Evolutionary conservation across 768 basidiomycete species (phyloP).

Genomic region (Cystofilobasidium ferigula): DNA sequence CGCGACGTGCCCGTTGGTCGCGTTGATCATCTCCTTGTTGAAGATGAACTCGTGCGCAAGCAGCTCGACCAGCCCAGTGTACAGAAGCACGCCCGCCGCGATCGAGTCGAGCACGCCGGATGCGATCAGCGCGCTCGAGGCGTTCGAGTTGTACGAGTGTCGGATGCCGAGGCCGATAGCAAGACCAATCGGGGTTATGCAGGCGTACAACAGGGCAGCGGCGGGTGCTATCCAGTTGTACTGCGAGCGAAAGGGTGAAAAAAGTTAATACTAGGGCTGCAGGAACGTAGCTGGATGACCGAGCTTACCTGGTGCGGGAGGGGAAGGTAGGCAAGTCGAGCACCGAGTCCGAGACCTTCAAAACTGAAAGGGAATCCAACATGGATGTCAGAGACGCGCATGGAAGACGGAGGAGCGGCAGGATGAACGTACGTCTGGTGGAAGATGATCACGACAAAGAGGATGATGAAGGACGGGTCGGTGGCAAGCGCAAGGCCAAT

Average conservation of each 20-base stretch:
- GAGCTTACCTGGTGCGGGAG: too few species aligned
- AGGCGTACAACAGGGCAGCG: constrained; percentile 56
- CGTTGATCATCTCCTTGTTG: constrained; percentile 58
- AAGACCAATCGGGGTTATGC: constrained; percentile 79
- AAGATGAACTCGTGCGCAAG: constrained; percentile 93
- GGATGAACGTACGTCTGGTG: constrained; percentile 49
- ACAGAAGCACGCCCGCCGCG: constrained; percentile 54
- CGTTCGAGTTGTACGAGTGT: constrained; percentile 14
- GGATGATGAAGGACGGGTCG: constrained; percentile 45
- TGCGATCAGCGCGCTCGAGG: constrained; percentile 45
- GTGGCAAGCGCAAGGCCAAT: constrained; percentile 72
- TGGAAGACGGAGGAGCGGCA: constrained; percentile 26
- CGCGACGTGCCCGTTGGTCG: constrained; percentile 51
- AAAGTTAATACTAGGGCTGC: too few species aligned
- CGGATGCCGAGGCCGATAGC: constrained; percentile 69
- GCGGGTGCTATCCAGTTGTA: constrained; percentile 45
- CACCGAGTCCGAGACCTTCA: constrained; percentile 85
- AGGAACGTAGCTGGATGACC: too few species aligned
- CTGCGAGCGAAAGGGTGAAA: too few species aligned
- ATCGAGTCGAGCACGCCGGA: constrained; percentile 74
- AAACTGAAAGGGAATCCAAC: constrained; percentile 46
- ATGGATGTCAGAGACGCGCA: too few species aligned
- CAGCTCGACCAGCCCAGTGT: constrained; percentile 79
- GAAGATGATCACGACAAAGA: constrained; percentile 84
- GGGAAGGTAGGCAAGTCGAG: constrained; percentile 69